These are phyloP conservation scores for Cystobasidium tubakii DNA, from an alignment of 768 basidiomycete species.

Conservation along the genomic window DNA sequence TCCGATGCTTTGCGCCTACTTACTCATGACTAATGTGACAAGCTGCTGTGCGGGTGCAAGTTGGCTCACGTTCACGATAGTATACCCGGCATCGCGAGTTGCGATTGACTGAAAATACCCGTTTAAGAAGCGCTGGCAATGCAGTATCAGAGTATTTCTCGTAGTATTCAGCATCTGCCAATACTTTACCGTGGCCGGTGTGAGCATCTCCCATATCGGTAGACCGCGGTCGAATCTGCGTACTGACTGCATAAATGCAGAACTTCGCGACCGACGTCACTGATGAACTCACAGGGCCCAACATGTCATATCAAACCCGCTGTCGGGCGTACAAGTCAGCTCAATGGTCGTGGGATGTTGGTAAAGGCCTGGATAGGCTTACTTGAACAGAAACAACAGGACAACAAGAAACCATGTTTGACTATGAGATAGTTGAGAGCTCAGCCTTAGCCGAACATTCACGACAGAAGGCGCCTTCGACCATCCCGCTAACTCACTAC, in stretches of 20 bases:
- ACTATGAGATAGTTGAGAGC: too few species aligned
- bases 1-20: too few species aligned
- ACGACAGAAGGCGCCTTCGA: too few species aligned
- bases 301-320: too few species aligned
- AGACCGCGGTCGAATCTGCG: too few species aligned
- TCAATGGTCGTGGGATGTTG: too few species aligned
- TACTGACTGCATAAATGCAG: too few species aligned
- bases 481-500: background rate
- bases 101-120: slow-evolving; percentile 70
- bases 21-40: slow-evolving; percentile 83
- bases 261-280: too few species aligned
- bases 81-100: slow-evolving; percentile 82
- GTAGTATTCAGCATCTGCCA: slow-evolving; percentile 40
- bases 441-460: too few species aligned
- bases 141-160: slow-evolving; percentile 61
- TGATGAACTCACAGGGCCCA: too few species aligned
- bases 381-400: slow-evolving; percentile 47
- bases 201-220: too few species aligned
- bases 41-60: slow-evolving; percentile 80
- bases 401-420: slow-evolving; percentile 39
- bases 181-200: slow-evolving; percentile 46
- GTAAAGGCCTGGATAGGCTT: slow-evolving; percentile 62
- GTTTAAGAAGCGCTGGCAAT: slow-evolving; percentile 54
- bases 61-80: slow-evolving; percentile 62
- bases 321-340: too few species aligned